phyloP scores from a whole-genome alignment of 495 filamentous ascomycete species.

The Viridothelium virens region DNA sequence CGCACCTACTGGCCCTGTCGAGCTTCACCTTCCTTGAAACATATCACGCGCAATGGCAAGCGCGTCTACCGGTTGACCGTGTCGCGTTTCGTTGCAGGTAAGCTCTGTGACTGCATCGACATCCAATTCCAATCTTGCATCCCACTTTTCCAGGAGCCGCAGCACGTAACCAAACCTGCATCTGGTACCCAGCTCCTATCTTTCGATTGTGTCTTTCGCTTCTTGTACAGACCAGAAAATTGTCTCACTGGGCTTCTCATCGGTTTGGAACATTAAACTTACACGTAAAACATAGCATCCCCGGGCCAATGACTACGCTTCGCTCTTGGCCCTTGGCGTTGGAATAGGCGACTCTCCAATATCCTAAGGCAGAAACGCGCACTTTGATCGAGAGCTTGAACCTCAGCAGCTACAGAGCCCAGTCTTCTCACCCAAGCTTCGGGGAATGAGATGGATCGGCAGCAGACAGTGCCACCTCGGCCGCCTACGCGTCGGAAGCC shows the following conservation, averaged over 20 bases:
- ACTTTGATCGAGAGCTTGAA: neutral
- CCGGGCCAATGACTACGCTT: neutral
- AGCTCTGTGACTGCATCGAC: neutral
- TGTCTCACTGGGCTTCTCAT: slow-evolving; percentile 1
- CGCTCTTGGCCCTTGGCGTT: neutral
- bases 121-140: neutral
- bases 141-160: neutral
- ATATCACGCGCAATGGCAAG: neutral
- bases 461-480: slow-evolving; percentile 13
- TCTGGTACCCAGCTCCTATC: neutral
- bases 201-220: neutral
- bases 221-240: neutral
- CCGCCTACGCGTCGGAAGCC: slow-evolving; percentile 38
- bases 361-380: neutral
- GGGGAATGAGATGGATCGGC: slow-evolving; percentile 7
- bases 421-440: neutral
- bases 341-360: no score
- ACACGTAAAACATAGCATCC: neutral
- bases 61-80: neutral
- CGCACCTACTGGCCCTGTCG: neutral
- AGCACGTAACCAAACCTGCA: neutral
- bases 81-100: neutral
- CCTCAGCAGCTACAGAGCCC: neutral
- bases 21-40: neutral
- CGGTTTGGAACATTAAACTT: neutral